Evolutionary conservation across 257 asterid species (phyloP), one percentile per base, ranked within the genome.

Genomic region (Eucommia ulmoides): DNA sequence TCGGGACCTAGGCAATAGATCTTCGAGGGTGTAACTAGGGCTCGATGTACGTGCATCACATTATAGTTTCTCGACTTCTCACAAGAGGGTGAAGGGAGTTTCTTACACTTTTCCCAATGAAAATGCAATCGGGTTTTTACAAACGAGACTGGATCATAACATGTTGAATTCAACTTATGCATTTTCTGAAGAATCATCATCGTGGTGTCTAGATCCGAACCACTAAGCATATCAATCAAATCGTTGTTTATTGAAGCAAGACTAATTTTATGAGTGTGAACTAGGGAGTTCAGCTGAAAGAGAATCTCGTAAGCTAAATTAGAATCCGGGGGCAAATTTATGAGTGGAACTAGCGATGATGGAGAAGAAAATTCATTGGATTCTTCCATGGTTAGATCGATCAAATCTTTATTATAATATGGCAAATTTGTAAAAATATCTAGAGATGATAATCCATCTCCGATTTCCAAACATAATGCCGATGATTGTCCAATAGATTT

Each of bases 1-100:
- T 89, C 98, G 8, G 98, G 96, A 44, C 96, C 98, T 71, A 79
- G 20, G 78, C 93, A 89, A 69, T 78, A 85, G 50, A 89, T 64
- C 73, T 72, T 85, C 22, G 93, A 68, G 15, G 96, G 96, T 21
- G 96, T 85, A 14, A 89, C 65, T 19, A 80, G 82, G 55, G 81
- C 73, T 62, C 98, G 68, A 33, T 89, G 94, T 33, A 92, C 77
- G 62, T 82, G 76, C 96, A 89, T 85, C 64, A 80, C 55, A 53
- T 74, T 78, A 17, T 72, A 70, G 62, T 74, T 77, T 18, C 41
- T 75, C 42, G 69, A 54, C 58, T 59, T 65, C 53, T 67, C 56
- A 49, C 64, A 51, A 44, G 74, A 59, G 22, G 63, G 59, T 25
- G 77, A 57, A 41, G 65, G 41, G 16, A 54, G 41, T 33, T 62